These are phyloP conservation scores for Staphylotrichum longicolle DNA, from an alignment of 495 filamentous ascomycete genomes.

Conservation along the genomic window DNA sequence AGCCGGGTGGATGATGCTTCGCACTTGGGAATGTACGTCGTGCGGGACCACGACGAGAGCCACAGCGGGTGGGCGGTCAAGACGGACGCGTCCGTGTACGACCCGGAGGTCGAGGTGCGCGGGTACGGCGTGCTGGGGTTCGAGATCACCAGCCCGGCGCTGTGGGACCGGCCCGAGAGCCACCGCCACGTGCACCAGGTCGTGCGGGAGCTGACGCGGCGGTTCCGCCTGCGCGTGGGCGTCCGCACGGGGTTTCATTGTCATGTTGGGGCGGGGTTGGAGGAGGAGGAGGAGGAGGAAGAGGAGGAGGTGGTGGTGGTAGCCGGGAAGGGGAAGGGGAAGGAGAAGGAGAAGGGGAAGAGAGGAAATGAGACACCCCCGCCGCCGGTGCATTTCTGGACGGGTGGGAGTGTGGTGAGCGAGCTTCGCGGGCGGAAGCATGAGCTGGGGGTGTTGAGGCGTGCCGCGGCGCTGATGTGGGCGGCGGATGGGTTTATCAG, in stretches of 20 bases:
- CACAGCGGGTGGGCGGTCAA: constrained; percentile 9
- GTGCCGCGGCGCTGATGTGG: constrained; percentile 22
- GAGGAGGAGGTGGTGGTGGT: background rate
- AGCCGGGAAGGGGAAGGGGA: background rate
- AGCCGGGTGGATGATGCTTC: too few species aligned
- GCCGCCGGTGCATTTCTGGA: too few species aligned
- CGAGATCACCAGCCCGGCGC: constrained; percentile 16
- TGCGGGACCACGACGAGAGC: background rate
- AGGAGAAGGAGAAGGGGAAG: background rate
- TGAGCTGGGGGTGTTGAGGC: background rate
- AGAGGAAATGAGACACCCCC: too few species aligned
- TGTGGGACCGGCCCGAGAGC: constrained; percentile 20
- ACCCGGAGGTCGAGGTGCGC: background rate
- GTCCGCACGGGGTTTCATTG: constrained; percentile 13
- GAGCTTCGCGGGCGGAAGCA: background rate
- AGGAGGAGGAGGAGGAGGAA: background rate
- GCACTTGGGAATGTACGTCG: constrained; percentile 2
- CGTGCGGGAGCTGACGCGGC: background rate
- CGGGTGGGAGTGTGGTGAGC: too few species aligned
- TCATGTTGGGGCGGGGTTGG: constrained; percentile 16
- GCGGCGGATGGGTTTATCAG: constrained; percentile 21
- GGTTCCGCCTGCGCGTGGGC: constrained; percentile 14
- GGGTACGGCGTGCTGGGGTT: background rate
- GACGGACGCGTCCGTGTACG: background rate
- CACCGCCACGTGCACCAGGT: constrained; percentile 14